These are phyloP conservation scores for Linderniella brevidens DNA, from an alignment of 257 asterid genomes.

Conservation along the genomic window DNA sequence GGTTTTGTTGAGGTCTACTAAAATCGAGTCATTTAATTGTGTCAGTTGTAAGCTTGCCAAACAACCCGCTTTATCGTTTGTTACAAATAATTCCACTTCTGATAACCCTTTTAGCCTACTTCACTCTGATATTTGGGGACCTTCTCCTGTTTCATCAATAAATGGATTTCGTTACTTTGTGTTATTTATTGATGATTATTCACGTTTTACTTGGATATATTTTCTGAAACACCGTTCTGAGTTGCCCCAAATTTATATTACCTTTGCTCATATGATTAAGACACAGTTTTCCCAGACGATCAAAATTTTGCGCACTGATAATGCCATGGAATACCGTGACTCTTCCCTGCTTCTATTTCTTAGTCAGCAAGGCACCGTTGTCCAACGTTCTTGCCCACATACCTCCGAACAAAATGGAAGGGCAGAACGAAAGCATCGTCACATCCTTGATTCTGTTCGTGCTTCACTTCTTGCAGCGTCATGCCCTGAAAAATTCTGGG, in stretches of 20 bases:
- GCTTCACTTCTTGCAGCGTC: no score
- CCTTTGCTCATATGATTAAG: neutral
- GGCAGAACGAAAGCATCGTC: neutral
- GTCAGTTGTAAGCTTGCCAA: constrained; percentile 1
- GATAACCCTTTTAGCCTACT: neutral
- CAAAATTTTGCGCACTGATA: neutral
- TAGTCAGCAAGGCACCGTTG: neutral
- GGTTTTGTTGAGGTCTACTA: constrained; percentile 3
- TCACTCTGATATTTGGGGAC: neutral
- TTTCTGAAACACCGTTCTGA: neutral
- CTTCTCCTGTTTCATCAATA: neutral
- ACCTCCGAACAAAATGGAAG: neutral
- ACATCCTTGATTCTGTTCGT: neutral
- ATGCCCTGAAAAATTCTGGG: no score
- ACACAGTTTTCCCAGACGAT: neutral
- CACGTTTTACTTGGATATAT: constrained; percentile 1
- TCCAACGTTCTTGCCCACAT: neutral
- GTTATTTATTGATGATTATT: constrained; percentile 1
- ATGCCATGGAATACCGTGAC: neutral
- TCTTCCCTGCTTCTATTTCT: neutral
- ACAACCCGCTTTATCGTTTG: constrained; percentile 1
- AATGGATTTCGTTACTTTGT: neutral
- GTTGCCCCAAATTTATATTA: neutral
- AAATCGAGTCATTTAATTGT: constrained; percentile 5
- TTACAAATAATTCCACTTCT: neutral